phyloP scores from a whole-genome alignment of 2,329 filamentous ascomycete genomes.

The Myotisia sp. region DNA sequence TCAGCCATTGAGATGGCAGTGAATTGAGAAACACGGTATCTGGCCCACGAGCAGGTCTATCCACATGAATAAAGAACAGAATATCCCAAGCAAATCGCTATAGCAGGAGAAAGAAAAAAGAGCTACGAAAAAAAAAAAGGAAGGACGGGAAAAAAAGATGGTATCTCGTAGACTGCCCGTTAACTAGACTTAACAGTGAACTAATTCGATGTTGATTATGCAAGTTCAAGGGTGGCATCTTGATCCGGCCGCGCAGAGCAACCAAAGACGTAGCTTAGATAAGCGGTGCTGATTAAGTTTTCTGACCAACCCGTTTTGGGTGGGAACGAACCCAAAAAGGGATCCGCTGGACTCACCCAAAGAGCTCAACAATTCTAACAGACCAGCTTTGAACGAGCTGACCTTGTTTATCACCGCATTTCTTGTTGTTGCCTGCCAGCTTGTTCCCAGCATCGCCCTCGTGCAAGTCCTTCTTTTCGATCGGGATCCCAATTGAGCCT shows the following conservation, averaged over 20 bases:
- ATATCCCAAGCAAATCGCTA: conserved; percentile 1
- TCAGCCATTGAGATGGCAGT: conserved; percentile 10
- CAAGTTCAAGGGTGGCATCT: conserved; percentile 7
- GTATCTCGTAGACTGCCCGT: too few species aligned
- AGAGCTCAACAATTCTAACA: conserved; percentile 9
- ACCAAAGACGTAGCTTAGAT: conserved; percentile 2
- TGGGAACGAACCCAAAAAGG: conserved; percentile 5
- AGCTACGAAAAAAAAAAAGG: too few species aligned
- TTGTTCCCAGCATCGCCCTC: too few species aligned
- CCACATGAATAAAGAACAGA: conserved; percentile 6
- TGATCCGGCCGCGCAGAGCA: conserved; percentile 6
- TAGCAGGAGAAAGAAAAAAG: conserved; percentile 1
- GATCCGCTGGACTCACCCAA: conserved; percentile 4
- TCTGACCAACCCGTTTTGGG: conserved; percentile 5
- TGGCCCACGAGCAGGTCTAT: conserved; percentile 4
- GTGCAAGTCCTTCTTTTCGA: background rate
- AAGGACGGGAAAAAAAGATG: too few species aligned
- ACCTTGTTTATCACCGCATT: too few species aligned
- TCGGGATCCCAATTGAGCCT: too few species aligned
- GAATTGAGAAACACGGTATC: conserved; percentile 1
- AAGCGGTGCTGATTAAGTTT: too few species aligned
- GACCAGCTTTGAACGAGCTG: background rate
- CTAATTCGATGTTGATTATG: background rate
- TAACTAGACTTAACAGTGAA: too few species aligned
- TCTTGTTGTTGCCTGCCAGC: too few species aligned